Base-by-base conservation (phyloP, 352 stramenopile genomes). In the Phytophthora aleatoria region DNA sequence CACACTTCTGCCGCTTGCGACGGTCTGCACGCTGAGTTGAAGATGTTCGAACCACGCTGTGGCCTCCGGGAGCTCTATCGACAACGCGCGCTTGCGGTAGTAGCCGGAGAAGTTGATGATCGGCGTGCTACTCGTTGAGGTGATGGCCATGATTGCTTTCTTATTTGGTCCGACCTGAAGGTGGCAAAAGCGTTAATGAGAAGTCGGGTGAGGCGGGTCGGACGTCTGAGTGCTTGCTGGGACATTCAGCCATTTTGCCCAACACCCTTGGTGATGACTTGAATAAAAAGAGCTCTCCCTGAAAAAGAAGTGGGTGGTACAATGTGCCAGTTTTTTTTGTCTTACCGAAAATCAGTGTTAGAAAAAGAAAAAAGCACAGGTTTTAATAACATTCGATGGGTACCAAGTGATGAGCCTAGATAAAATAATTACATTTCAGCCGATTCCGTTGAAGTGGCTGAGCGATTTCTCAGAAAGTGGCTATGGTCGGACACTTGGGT, bases 31-130 rank as follows among this genome's bases (percentile, higher is more conserved):
- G 16, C 45, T 42, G 1, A 79, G 57, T 16, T 66, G 41, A n/a
- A 76, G 63, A 35, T 76, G 51, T 13, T 78, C 66, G 1, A 78
- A 50, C 71, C 71, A 78, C 49, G 71, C 71, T 10, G 65, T 74
- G 20, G 71, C 48, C 1, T 75, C 57, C 0, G 71, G 67, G 16
- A 78, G 71, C 44, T 74, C 67, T 33, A 71, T 57, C 11, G 67
- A 74, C 3, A 53, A 52, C 27, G 67, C 52, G 41, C 67, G 67
- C 30, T 71, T 74, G 50, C 61, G 67, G 35, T 74, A 56, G 16
- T 66, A 61, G n/a, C 54, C 45, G 3, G 67, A 67, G 38, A 74
- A 74, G 51, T 74, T 74, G 51, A 68, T 65, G 43, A 71, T 71
- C 26, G 62, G 52, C 26, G 41, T 61, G 45, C 44, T 66, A 33